Evolutionary conservation across 139 green algal species (phyloP), one percentile per base, ranked within the genome.

Genomic region (Tetraselmis chui): DNA sequence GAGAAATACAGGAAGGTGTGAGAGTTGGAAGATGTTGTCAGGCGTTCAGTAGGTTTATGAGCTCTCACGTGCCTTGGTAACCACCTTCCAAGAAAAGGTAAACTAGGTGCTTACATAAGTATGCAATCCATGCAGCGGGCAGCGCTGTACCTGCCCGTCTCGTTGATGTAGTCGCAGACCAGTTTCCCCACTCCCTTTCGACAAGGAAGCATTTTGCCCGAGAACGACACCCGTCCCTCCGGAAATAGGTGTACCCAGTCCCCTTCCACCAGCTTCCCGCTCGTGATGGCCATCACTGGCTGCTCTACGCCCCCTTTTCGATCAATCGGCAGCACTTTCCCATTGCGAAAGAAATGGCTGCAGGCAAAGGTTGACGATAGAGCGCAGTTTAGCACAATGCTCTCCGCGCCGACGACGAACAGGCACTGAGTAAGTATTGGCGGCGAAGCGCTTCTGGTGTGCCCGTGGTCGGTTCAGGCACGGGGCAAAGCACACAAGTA

Each of bases 201-300:
- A 31, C 75, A 91, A 28, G 89, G 83, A 1, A 85, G 87, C 83
- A 98, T 81, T 28, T 30, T 59, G 31, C 94, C 94, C 23, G 79
- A 88, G 80, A 91, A 93, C 29, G 87, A 84, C n/a, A 98, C 90
- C 1, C 83, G 81, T 2, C 92, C 93, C 88, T 98, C 94, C 0
- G 95, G 95, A 81, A 98, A 98, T 11, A 98, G 76, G 84, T 98
- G 95, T 83, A 97, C 75, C 95, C 95, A 98, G 76, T 89, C 89
- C 11, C 94, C 94, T 0, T 23, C 23, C 0, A 78, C 85, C 23
- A 84, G 78, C 22, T 58, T 59, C 0, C 59, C 31, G 2, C 90
- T 91, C 0, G 91, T 89, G 0, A 89, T 77, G 0, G 31, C 45
- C 84, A 97, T 90, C 30, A 91, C 78, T 11, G 90, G 89, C 88